Percentiles rank a stretch among this genome's conserved stretches.
These are phyloP conservation scores for Talaromyces ruber DNA, from an alignment of 495 filamentous ascomycete genomes.

Conservation along the genomic window DNA sequence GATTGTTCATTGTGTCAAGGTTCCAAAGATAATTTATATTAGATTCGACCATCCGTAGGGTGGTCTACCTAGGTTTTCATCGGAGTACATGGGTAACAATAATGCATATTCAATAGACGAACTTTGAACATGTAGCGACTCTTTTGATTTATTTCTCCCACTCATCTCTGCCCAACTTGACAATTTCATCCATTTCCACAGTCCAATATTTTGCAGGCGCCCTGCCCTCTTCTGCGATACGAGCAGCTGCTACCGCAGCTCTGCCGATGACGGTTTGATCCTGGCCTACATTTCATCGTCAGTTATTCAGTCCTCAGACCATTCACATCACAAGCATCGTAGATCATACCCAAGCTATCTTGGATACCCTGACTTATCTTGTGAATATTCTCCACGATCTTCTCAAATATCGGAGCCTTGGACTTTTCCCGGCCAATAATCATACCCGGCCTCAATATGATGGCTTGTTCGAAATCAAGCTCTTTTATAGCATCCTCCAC, in stretches of 20 bases:
- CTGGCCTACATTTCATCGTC: conserved; percentile 14
- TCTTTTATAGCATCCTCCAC: conserved; percentile 32
- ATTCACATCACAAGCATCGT: neutral
- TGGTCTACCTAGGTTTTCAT: too few relatives aligned
- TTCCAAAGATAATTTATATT: neutral
- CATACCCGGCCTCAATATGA: conserved; percentile 30
- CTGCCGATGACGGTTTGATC: conserved; percentile 27
- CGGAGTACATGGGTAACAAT: neutral
- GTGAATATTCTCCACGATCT: conserved; percentile 17
- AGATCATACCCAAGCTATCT: conserved; percentile 22
- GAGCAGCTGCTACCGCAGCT: conserved; percentile 27
- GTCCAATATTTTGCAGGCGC: conserved; percentile 27
- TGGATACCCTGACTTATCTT: conserved; percentile 20
- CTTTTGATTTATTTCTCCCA: conserved; percentile 20
- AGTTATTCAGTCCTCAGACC: neutral
- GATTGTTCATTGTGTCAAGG: neutral
- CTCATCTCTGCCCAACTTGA: conserved; percentile 24
- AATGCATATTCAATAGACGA: neutral
- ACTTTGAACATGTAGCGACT: neutral
- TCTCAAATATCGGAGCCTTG: conserved; percentile 22
- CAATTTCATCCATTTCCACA: conserved; percentile 25
- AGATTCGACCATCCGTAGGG: neutral
- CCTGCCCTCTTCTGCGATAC: conserved; percentile 22
- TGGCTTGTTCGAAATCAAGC: conserved; percentile 26
- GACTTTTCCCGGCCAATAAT: conserved; percentile 24